Conservation (phyloP, 495 filamentous ascomycete species). For the Hypoxylon subgilvum region DNA sequence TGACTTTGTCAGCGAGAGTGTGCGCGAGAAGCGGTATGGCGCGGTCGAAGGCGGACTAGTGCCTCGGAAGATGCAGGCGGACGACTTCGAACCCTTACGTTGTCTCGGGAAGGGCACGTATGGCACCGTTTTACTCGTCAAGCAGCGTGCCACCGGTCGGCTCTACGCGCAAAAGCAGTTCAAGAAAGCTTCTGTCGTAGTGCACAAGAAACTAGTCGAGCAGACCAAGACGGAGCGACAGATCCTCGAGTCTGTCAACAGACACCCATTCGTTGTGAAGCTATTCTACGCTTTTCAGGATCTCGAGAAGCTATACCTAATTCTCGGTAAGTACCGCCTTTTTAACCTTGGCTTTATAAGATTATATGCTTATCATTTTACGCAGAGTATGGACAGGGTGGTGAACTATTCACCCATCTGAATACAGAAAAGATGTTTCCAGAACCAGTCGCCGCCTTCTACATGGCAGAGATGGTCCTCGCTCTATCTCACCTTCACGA, state of each 20-base stretch:
- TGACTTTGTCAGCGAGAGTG: constrained; percentile 82
- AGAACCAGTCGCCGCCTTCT: constrained; percentile 87
- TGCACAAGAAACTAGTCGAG: constrained; percentile 91
- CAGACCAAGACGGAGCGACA: constrained; percentile 96
- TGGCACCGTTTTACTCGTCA: constrained; percentile 90
- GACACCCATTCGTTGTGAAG: constrained; percentile 96
- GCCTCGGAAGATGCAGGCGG: constrained; percentile 82
- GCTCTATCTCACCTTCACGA: constrained; percentile 92
- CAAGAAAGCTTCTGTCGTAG: constrained; percentile 88
- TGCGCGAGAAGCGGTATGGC: constrained; percentile 48
- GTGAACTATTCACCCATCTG: constrained; percentile 90
- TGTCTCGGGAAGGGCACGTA: constrained; percentile 96
- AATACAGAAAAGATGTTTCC: constrained; percentile 89
- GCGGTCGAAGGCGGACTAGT: constrained; percentile 52
- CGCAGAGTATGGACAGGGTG: constrained; percentile 98
- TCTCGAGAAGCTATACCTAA: constrained; percentile 95
- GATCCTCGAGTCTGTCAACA: constrained; percentile 92
- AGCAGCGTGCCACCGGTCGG: constrained; percentile 81
- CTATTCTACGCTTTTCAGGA: constrained; percentile 98
- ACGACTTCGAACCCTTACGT: constrained; percentile 90
- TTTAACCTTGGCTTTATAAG: no score
- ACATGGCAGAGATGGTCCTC: constrained; percentile 97
- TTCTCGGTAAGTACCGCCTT: no score
- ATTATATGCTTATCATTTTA: no score
- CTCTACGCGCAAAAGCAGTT: constrained; percentile 98